Conservation (phyloP, 2,329 filamentous ascomycete genomes). For the Diaporthe amygdali region DNA sequence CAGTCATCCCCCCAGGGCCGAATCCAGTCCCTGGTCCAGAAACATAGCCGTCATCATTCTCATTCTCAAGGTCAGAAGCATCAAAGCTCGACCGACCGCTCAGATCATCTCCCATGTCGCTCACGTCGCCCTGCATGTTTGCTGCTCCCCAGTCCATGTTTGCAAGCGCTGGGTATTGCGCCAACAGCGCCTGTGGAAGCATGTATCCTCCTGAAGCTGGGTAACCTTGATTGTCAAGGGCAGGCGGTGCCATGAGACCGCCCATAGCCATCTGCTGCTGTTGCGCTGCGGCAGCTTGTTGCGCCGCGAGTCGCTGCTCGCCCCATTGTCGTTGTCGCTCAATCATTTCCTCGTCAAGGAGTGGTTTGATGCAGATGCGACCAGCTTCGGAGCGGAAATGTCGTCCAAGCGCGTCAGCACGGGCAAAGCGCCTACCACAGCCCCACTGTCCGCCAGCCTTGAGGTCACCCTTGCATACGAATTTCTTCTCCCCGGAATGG, state of each 20-base stretch:
- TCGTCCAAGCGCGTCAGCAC: constrained; percentile 90
- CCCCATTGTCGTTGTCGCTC: constrained; percentile 79
- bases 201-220: constrained; percentile 63
- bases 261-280: constrained; percentile 58
- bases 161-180: constrained; percentile 92
- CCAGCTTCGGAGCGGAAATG: constrained; percentile 97
- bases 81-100: constrained; percentile 84
- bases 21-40: constrained; percentile 66
- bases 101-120: constrained; percentile 77
- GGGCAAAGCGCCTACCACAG: constrained; percentile 89
- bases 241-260: constrained; percentile 62
- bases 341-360: constrained; percentile 90
- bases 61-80: constrained; percentile 73
- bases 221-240: constrained; percentile 65
- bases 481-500: constrained; percentile 98
- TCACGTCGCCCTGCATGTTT: constrained; percentile 71
- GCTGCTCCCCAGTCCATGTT: constrained; percentile 79
- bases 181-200: constrained; percentile 85
- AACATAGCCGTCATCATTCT: constrained; percentile 74
- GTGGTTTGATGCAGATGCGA: constrained; percentile 94
- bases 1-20: constrained; percentile 60
- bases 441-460: constrained; percentile 87
- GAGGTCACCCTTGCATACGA: constrained; percentile 91
- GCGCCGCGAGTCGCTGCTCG: constrained; percentile 67
- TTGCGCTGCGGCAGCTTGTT: constrained; percentile 48